Evolutionary conservation across 352 stramenopile genomes (phyloP).

Genomic region (Pythium chondricola): DNA sequence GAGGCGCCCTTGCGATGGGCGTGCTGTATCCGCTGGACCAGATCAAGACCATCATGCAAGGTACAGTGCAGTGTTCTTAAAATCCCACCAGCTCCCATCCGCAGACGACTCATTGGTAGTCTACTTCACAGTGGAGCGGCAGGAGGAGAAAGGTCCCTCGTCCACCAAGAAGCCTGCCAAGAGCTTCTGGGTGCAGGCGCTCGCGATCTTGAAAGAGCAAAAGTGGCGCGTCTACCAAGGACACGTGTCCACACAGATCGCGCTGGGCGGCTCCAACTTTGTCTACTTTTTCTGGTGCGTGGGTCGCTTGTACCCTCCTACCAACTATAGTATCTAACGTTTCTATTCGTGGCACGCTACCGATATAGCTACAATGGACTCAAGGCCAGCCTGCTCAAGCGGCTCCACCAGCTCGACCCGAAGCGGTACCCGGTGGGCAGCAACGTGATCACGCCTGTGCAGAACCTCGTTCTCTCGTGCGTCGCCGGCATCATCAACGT

Average conservation of each 20-base stretch:
- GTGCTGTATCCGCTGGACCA: constrained; percentile 83
- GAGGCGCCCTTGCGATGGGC: constrained; percentile 68
- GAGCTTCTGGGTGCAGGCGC: constrained; percentile 36
- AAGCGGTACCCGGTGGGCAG: constrained; percentile 22
- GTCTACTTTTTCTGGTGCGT: constrained; percentile 85
- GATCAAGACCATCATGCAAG: constrained; percentile 84
- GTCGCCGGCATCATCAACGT: constrained; percentile 87
- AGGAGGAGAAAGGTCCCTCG: constrained; percentile 7
- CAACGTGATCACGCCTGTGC: constrained; percentile 36
- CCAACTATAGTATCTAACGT: neutral
- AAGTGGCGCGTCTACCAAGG: constrained; percentile 74
- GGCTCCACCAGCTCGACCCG: constrained; percentile 27
- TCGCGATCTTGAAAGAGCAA: constrained; percentile 52
- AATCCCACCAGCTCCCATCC: too few species aligned
- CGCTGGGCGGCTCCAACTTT: constrained; percentile 73
- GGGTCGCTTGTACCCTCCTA: neutral
- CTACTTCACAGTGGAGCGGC: constrained; percentile 21
- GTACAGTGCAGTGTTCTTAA: constrained; percentile 20
- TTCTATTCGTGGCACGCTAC: too few species aligned
- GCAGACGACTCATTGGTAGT: too few species aligned
- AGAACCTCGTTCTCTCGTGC: constrained; percentile 55
- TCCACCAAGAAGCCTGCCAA: constrained; percentile 13
- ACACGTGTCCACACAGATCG: constrained; percentile 74
- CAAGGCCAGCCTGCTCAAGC: constrained; percentile 62
- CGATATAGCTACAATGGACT: constrained; percentile 53